phyloP scores from a whole-genome alignment of 2,329 filamentous ascomycete genomes.

The Hymenoscyphus linearis region DNA sequence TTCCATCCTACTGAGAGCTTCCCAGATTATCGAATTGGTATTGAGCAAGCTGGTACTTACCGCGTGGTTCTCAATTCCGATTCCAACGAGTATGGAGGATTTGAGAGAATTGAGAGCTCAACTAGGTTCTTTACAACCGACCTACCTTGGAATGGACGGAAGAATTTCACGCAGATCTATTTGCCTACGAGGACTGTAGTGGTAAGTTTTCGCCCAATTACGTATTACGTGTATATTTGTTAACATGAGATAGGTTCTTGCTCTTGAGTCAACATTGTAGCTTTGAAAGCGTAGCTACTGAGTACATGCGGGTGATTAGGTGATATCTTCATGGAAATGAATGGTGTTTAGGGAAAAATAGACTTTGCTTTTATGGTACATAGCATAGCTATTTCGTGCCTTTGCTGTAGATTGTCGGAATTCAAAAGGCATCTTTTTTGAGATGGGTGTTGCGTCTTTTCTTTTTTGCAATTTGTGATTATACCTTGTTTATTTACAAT shows the following conservation, averaged over 20 bases:
- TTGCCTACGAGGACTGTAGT: constrained; percentile 78
- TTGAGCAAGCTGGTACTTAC: constrained; percentile 82
- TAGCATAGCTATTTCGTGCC: constrained; percentile 1
- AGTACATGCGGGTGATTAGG: neutral
- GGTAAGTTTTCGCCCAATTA: constrained; percentile 47
- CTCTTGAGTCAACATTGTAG: constrained; percentile 31
- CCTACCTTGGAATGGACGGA: constrained; percentile 81
- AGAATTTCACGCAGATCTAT: constrained; percentile 91
- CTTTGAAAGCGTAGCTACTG: neutral
- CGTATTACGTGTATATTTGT: constrained; percentile 2
- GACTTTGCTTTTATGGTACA: neutral
- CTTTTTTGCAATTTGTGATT: no score
- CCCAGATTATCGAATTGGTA: constrained; percentile 85
- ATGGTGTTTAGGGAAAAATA: neutral
- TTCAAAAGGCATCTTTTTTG: neutral
- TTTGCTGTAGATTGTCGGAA: constrained; percentile 2
- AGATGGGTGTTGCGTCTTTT: neutral
- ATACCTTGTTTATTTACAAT: no score
- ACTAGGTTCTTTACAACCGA: constrained; percentile 90
- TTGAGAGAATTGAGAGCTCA: constrained; percentile 68
- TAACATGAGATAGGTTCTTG: constrained; percentile 29
- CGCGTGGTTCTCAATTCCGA: constrained; percentile 81
- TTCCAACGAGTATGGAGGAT: constrained; percentile 69
- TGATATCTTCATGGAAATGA: neutral
- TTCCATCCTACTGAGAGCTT: constrained; percentile 84